phyloP scores from a whole-genome alignment of 805 yeast genomes.

The Saccharomycopsis sp. region DNA sequence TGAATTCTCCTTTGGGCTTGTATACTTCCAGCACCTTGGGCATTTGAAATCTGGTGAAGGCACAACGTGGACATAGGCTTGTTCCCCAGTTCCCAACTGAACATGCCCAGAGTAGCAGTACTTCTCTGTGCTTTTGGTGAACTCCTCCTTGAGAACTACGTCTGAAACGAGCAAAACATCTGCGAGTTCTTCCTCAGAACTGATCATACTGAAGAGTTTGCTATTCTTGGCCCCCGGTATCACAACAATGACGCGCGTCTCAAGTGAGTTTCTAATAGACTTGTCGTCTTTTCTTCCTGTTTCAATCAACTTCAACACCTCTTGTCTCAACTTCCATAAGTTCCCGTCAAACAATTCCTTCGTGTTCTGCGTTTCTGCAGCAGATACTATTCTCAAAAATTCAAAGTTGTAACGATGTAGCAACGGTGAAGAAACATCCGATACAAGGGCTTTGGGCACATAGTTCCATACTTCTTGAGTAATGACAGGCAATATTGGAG shows the following conservation, averaged over 20 bases:
- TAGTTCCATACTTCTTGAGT: constrained; percentile 84
- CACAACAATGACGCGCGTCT: constrained; percentile 45
- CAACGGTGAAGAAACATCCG: constrained; percentile 10
- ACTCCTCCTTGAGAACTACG: constrained; percentile 25
- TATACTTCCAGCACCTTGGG: constrained; percentile 90
- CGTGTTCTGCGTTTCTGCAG: constrained; percentile 23
- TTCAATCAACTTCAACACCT: constrained; percentile 45
- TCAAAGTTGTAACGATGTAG: constrained; percentile 8
- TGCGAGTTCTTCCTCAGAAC: constrained; percentile 40
- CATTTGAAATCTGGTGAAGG: constrained; percentile 53
- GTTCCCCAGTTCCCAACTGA: constrained; percentile 27
- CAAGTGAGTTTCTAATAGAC: constrained; percentile 49
- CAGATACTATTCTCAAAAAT: constrained; percentile 26
- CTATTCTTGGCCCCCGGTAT: too few species aligned
- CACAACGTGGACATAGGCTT: constrained; percentile 31
- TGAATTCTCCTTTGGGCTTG: constrained; percentile 39
- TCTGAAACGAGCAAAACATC: constrained; percentile 60
- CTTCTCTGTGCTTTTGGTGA: neutral
- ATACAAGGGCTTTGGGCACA: constrained; percentile 28
- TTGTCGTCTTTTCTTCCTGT: constrained; percentile 43
- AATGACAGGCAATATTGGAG: constrained; percentile 77
- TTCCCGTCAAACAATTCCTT: constrained; percentile 30
- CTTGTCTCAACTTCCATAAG: constrained; percentile 41
- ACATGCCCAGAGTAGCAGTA: constrained; percentile 28
- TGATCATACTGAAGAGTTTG: too few species aligned